Evolutionary conservation across 257 asterid genomes (phyloP).

Genomic region (Thymus mandschuricus): DNA sequence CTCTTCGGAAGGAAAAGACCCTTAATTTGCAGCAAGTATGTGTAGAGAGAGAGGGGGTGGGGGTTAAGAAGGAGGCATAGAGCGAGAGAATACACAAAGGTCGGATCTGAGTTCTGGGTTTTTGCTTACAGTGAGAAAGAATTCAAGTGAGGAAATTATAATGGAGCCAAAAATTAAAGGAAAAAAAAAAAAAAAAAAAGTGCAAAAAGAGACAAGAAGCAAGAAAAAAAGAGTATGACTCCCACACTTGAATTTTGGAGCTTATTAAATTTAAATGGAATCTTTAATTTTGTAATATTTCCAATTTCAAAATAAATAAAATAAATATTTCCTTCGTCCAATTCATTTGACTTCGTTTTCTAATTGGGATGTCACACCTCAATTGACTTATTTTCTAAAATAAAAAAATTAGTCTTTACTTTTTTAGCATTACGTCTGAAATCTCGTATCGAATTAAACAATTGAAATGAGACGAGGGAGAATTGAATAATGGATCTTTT

Average conservation of each 20-base stretch:
- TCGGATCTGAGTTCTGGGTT: slow-evolving; percentile 68
- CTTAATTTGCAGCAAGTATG: slow-evolving; percentile 22
- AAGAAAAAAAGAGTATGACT: slow-evolving; percentile 31
- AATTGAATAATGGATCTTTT: slow-evolving; percentile 32
- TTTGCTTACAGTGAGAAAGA: slow-evolving; percentile 43
- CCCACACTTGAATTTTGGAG: slow-evolving; percentile 24
- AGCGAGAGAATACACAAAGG: slow-evolving; percentile 30
- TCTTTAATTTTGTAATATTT: slow-evolving; percentile 7
- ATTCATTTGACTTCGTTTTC: no score
- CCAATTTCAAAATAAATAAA: neutral
- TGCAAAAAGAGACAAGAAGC: slow-evolving; percentile 27
- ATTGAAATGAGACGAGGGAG: neutral
- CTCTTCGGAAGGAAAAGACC: slow-evolving; percentile 27
- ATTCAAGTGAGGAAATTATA: slow-evolving; percentile 30
- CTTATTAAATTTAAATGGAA: slow-evolving; percentile 1
- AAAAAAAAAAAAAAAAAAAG: neutral
- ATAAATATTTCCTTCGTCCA: neutral
- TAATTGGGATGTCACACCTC: no score
- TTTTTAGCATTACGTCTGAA: no score
- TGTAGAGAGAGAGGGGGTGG: slow-evolving; percentile 3
- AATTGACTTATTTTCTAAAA: no score
- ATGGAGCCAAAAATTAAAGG: slow-evolving; percentile 17
- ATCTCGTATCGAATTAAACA: no score
- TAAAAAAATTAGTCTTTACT: no score
- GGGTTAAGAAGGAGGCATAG: slow-evolving; percentile 5